These are phyloP conservation scores for Xylariaceae sp. DNA, from an alignment of 2,329 filamentous ascomycete genomes.

Conservation along the genomic window DNA sequence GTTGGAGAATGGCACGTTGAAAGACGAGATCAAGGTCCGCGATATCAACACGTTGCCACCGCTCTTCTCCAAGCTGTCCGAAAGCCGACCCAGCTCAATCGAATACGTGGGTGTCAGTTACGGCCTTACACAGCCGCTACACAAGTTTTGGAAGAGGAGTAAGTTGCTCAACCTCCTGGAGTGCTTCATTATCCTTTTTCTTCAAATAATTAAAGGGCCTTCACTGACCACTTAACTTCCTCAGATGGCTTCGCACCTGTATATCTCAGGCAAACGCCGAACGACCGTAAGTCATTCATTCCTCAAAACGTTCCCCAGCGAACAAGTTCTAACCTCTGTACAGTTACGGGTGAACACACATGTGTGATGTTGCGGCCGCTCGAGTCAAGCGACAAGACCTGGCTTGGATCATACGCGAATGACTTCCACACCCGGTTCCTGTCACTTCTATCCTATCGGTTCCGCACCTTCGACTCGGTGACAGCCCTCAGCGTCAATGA, in stretches of 20 bases:
- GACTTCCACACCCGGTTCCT: conserved; percentile 97
- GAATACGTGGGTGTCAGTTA: conserved; percentile 97
- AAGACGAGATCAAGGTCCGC: conserved; percentile 82
- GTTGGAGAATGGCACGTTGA: conserved; percentile 66
- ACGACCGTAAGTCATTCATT: conserved; percentile 56
- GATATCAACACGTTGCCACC: conserved; percentile 91
- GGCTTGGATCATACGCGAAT: conserved; percentile 84
- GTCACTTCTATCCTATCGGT: conserved; percentile 84
- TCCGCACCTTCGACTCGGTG: conserved; percentile 72
- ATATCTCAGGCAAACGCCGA: conserved; percentile 90
- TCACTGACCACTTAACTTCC: background rate
- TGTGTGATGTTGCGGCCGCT: conserved; percentile 94
- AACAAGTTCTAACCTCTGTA: conserved; percentile 1
- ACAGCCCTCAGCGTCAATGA: conserved; percentile 85
- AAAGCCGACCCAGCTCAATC: conserved; percentile 71
- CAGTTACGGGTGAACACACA: conserved; percentile 87
- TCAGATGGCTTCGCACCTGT: conserved; percentile 73
- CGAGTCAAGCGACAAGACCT: conserved; percentile 57
- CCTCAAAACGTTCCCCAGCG: background rate
- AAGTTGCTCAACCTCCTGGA: conserved; percentile 2
- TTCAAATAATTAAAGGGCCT: conserved; percentile 1
- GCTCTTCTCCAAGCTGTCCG: conserved; percentile 80
- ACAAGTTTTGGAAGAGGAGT: conserved; percentile 92
- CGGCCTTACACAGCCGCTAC: conserved; percentile 77
- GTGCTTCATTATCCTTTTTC: background rate